Evolutionary conservation across 2,329 filamentous ascomycete genomes (phyloP), one percentile per base, ranked within the genome.

Genomic region (Nemania sp.): DNA sequence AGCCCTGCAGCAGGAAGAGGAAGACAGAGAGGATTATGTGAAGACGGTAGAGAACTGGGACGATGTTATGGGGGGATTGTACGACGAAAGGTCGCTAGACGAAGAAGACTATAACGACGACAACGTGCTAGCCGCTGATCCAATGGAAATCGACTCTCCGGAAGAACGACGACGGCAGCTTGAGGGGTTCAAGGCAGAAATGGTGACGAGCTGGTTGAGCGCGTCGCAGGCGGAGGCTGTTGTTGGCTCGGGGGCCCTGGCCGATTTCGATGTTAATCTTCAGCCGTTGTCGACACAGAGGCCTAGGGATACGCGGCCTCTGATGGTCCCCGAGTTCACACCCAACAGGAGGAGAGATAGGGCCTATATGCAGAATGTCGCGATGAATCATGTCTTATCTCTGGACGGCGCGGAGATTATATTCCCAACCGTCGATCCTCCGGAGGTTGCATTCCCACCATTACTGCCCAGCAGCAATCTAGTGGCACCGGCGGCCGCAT

Each of bases 121-220:
- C n/a, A n/a, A n/a, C n/a, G n/a, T n/a, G n/a, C n/a, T n/a, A 2
- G 6, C 1, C 13, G 1, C 24, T 20, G 22, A 26, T 20, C 2
- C 53, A 13, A 27, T 6, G 38, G 45, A 35, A 35, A 26, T 66
- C 15, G 62, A 62, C 38, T 52, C 32, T 20, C n/a, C 58, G 4
- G 13, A 26, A 3, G 66, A 66, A n/a, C 58, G 66, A 55, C 53
- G 58, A n/a, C 54, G 20, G 7, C 57, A 68, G 38, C 10, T 66
- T 11, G 52, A 38, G 5, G 66, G 62, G 11, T 58, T n/a, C 27
- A 58, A 54, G 24, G 11, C 53, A 15, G 53, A 62, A 13, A 58
- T 63, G 13, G 6, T 0, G 1, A n/a, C 32, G 29, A 35, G 27
- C 15, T 62, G 51, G 52, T 15, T 6, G 1, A 2, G 49, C 11